These are phyloP conservation scores for Lipomyces yamadae DNA, from an alignment of 805 yeast genomes.

Conservation along the genomic window DNA sequence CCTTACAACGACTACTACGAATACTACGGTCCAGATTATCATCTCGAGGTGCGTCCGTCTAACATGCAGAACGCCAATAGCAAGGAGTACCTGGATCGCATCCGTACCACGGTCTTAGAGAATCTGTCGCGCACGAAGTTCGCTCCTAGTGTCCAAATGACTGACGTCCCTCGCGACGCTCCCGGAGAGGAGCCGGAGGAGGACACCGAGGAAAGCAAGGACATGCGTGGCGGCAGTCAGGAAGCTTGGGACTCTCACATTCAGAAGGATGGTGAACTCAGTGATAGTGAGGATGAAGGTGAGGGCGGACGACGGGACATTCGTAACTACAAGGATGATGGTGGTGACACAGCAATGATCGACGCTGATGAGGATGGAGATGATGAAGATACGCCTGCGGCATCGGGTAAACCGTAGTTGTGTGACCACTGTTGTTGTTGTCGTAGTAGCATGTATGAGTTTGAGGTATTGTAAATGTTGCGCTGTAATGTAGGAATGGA, in stretches of 20 bases:
- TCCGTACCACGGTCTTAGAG: conserved; percentile 72
- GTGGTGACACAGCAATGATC: conserved; percentile 23
- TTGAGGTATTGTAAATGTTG: neutral
- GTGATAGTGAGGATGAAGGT: conserved; percentile 41
- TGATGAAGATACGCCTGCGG: conserved; percentile 8
- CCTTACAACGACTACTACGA: conserved; percentile 97
- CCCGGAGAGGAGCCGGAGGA: conserved; percentile 77
- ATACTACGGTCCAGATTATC: conserved; percentile 96
- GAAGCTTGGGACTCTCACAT: conserved; percentile 77
- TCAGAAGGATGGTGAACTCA: conserved; percentile 68
- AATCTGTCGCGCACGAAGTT: conserved; percentile 88
- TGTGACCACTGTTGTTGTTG: neutral
- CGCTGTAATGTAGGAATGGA: neutral
- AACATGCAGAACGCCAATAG: conserved; percentile 97
- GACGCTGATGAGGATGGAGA: conserved; percentile 30
- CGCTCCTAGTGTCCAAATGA: conserved; percentile 97
- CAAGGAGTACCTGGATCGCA: conserved; percentile 86
- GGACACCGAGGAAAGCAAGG: conserved; percentile 76
- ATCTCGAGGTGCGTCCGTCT: conserved; percentile 90
- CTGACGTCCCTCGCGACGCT: conserved; percentile 84
- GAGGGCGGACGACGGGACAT: conserved; percentile 40
- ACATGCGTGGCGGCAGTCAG: conserved; percentile 89
- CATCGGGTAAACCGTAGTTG: conserved; percentile 5
- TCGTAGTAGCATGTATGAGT: neutral
- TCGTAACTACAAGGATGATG: conserved; percentile 33